Percentiles rank a stretch among this genome's conserved stretches.
Conservation (phyloP, 106 monocot species). For the Agapanthus africanus region DNA sequence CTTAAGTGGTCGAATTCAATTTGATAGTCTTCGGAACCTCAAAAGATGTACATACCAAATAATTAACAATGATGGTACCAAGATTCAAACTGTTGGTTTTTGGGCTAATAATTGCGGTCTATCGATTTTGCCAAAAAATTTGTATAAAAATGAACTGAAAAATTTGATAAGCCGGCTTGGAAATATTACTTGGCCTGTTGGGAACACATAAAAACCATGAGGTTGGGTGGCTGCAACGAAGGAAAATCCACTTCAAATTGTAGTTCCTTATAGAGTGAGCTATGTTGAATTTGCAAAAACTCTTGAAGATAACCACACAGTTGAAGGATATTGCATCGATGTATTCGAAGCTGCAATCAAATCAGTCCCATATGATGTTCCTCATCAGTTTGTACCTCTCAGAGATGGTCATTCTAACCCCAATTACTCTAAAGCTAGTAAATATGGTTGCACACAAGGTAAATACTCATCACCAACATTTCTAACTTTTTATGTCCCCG, state of each 20-base stretch:
- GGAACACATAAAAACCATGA: constrained; percentile 28
- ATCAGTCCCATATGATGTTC: constrained; percentile 55
- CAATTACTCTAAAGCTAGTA: constrained; percentile 49
- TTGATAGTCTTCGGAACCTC: constrained; percentile 33
- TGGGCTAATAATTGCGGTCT: constrained; percentile 41
- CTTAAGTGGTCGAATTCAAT: constrained; percentile 35
- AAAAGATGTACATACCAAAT: constrained; percentile 34
- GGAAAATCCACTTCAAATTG: constrained; percentile 46
- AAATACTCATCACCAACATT: constrained; percentile 7
- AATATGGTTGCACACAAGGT: constrained; percentile 39
- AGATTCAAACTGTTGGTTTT: constrained; percentile 31
- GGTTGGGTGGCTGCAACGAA: constrained; percentile 52
- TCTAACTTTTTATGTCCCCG: no score
- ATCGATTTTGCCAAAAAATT: constrained; percentile 23
- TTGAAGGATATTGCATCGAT: constrained; percentile 66
- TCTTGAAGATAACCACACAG: constrained; percentile 2
- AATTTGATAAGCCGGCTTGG: constrained; percentile 17
- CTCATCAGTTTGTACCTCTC: constrained; percentile 43
- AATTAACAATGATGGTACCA: constrained; percentile 32
- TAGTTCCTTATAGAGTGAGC: constrained; percentile 50
- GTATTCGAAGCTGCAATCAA: constrained; percentile 42
- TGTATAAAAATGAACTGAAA: constrained; percentile 2
- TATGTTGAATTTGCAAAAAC: constrained; percentile 41
- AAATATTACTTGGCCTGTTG: constrained; percentile 57
- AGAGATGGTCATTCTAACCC: constrained; percentile 52